These are phyloP conservation scores for Myriosclerotinia curreyana DNA, from an alignment of 2,329 filamentous ascomycete genomes.

Conservation along the genomic window DNA sequence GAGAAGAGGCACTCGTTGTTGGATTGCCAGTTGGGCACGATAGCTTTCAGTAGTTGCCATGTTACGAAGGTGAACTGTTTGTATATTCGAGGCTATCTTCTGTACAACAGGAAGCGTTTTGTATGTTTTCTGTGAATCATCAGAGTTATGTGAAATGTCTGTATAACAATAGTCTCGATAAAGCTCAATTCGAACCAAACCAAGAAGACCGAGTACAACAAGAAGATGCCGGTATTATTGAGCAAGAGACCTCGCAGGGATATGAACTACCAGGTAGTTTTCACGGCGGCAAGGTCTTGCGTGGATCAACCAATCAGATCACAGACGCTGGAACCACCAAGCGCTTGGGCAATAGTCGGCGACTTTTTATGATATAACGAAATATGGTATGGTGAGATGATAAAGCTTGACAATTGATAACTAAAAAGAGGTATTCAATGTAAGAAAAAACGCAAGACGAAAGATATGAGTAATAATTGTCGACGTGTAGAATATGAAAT, in stretches of 20 bases:
- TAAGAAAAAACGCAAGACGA: not conserved
- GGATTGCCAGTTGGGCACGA: not conserved
- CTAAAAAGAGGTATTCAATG: not conserved
- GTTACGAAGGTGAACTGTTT: not conserved
- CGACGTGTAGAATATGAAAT: not conserved
- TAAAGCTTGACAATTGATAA: not conserved
- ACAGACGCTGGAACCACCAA: conserved; percentile 5
- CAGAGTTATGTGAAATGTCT: not conserved
- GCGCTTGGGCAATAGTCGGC: not conserved
- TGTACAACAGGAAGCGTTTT: conserved; percentile 2
- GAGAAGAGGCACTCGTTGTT: conserved; percentile 9
- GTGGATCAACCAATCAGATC: not conserved
- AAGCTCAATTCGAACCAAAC: not conserved
- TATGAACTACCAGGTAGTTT: conserved; percentile 1
- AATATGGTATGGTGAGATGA: not conserved
- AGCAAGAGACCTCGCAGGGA: not conserved
- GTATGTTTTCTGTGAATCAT: not conserved
- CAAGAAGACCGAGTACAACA: not conserved
- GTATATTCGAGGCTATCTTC: not conserved
- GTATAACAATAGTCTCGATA: not conserved
- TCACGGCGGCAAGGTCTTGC: conserved; percentile 11
- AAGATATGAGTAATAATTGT: not conserved
- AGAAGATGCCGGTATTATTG: not conserved
- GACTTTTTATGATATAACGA: not conserved
- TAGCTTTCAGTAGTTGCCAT: conserved; percentile 1